Evolutionary conservation across 202 grass and related monocot genomes (phyloP).

Genomic region (Elaeis oleifera): DNA sequence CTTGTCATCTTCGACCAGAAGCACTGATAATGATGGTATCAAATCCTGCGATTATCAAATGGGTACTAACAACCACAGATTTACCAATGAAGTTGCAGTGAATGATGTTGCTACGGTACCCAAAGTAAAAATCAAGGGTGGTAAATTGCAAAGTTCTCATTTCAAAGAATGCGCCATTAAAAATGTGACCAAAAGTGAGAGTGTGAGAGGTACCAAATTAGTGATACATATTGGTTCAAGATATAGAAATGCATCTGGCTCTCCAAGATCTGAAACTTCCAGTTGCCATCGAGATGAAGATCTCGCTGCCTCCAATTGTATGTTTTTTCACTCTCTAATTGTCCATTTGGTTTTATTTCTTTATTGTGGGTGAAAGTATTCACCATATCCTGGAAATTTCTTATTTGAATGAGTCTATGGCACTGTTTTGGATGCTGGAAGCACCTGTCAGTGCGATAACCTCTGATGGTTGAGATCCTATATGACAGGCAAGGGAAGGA

Average conservation of each 20-base stretch:
- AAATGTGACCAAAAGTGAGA: constrained; percentile 47
- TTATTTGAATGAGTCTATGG: too few relatives aligned
- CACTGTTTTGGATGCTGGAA: too few relatives aligned
- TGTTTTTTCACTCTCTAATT: constrained; percentile 14
- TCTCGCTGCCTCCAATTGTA: constrained; percentile 51
- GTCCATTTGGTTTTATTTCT: constrained; percentile 1
- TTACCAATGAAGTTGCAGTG: constrained; percentile 14
- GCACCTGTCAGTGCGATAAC: too few relatives aligned
- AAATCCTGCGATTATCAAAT: constrained; percentile 21
- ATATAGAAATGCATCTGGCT: constrained; percentile 64
- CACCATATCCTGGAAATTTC: too few relatives aligned
- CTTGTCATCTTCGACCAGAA: constrained; percentile 46
- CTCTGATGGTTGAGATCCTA: too few relatives aligned
- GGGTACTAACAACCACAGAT: background rate
- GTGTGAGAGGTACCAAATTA: constrained; percentile 70
- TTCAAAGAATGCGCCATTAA: constrained; percentile 52
- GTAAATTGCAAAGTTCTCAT: constrained; percentile 43
- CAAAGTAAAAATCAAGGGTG: constrained; percentile 68
- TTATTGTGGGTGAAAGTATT: background rate
- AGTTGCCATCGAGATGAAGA: constrained; percentile 76
- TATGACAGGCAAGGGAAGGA: too few relatives aligned
- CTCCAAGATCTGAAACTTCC: constrained; percentile 67
- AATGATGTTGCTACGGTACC: constrained; percentile 38
- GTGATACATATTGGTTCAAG: constrained; percentile 78
- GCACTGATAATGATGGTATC: constrained; percentile 29